A percentile compares a stretch with the other conserved stretches of the same genome.
phyloP scores from a whole-genome alignment of 129 eudicot genomes.

The Artemisia tridentata region DNA sequence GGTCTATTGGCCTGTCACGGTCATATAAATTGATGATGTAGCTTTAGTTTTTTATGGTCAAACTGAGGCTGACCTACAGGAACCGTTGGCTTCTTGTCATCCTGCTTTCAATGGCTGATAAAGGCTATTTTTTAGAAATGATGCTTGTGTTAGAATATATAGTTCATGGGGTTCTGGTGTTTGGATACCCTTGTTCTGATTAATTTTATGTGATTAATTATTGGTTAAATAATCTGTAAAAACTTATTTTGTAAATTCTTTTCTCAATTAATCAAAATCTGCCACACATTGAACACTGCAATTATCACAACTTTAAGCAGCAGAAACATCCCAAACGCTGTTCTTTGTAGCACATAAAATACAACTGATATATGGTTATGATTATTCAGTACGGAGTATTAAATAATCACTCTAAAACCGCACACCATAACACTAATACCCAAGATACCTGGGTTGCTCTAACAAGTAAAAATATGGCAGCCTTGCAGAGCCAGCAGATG shows the following conservation, averaged over 20 bases:
- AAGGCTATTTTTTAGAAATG: neutral
- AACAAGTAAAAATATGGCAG: constrained; percentile 38
- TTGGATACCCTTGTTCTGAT: neutral
- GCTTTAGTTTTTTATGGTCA: neutral
- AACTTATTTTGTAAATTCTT: neutral
- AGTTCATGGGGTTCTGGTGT: neutral
- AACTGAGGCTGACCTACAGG: neutral
- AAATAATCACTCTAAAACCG: constrained; percentile 4
- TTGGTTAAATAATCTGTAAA: neutral
- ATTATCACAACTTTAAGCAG: neutral
- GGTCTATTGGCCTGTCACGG: no score
- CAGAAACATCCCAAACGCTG: neutral
- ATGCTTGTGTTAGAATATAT: neutral
- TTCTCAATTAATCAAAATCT: neutral
- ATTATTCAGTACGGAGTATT: neutral
- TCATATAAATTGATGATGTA: neutral
- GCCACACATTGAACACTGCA: neutral
- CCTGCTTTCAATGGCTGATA: neutral
- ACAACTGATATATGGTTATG: neutral
- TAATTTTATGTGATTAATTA: neutral
- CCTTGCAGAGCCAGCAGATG: constrained; percentile 92
- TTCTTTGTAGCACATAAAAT: neutral
- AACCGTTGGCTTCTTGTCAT: neutral
- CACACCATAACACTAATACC: neutral
- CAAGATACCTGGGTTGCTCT: neutral